Percentiles rank a stretch among this genome's conserved stretches.
These are phyloP conservation scores for Coemansia sp. DNA, from an alignment of 192 early-diverging fungal genomes.

Conservation along the genomic window DNA sequence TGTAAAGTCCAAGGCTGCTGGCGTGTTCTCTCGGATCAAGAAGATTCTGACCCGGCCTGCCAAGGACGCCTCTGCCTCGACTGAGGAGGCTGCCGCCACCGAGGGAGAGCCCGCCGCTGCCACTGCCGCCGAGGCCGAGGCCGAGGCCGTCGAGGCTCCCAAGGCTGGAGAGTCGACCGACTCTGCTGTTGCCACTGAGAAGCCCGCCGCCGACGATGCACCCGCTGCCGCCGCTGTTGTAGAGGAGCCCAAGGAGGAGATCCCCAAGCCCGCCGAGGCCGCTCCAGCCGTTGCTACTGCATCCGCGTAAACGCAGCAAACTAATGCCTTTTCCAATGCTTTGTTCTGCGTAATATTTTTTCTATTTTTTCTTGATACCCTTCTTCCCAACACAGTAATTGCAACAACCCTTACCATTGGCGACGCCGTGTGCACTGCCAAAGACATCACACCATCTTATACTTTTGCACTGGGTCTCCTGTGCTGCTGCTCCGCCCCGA, in stretches of 20 bases:
- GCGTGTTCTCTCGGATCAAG: constrained; percentile 43
- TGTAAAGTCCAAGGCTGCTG: constrained; percentile 40
- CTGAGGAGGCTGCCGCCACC: constrained; percentile 15
- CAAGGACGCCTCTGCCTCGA: constrained; percentile 22
- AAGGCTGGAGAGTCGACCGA: constrained; percentile 34
- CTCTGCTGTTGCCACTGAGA: constrained; percentile 29
- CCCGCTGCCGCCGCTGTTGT: constrained; percentile 9
- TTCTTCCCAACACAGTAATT: constrained; percentile 7
- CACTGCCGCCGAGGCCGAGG: constrained; percentile 14
- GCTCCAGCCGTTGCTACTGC: constrained; percentile 38
- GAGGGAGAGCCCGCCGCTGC: constrained; percentile 12
- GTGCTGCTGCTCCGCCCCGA: too few relatives aligned
- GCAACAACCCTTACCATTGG: background rate
- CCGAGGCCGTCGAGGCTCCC: constrained; percentile 11
- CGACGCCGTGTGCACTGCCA: background rate
- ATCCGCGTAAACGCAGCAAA: constrained; percentile 40
- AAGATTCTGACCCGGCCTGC: constrained; percentile 33
- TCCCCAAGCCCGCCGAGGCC: constrained; percentile 18
- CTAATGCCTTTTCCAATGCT: constrained; percentile 5
- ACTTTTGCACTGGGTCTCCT: too few relatives aligned
- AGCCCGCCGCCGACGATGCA: constrained; percentile 15
- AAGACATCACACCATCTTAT: too few relatives aligned
- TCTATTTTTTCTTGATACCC: constrained; percentile 17
- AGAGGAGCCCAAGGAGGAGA: constrained; percentile 18
- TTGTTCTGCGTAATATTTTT: constrained; percentile 15